Base-by-base conservation (phyloP, 352 stramenopile genomes). In the Globisporangium megalacanthum region DNA sequence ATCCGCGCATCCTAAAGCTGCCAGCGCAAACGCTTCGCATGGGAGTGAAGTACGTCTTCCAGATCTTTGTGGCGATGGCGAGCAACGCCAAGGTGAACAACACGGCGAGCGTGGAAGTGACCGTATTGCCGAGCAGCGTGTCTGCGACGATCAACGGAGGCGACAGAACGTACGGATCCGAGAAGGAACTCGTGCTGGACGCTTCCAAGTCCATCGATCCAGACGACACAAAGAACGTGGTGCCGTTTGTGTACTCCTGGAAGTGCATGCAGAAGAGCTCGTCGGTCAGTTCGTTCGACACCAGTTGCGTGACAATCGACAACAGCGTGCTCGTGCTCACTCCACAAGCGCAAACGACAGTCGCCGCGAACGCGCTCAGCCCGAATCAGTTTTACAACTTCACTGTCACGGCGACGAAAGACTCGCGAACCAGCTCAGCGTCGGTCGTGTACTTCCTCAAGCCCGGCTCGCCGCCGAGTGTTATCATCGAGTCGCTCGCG, bases 311-410 rank as follows among this genome's bases (percentile, higher is more conserved):
- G 17, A 68, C 64, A 6, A 56, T 56, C 1, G 39, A 56, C 0
- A 55, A 58, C 6, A 41, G 49, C 1, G 17, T 45, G 0, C 55
- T 89, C 14, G n/a, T 35, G 3, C 25, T 85, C n/a, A 58, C 37
- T 17, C 17, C 59, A 15, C 62, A 57, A 14, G 60, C 62, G 13
- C 81, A 78, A 41, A 58, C 67, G 3, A 77, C 68, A 0, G 56
- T 89, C 29, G 8, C 51, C 1, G 72, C 75, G 1, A 79, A 77
- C 41, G 73, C 61, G 29, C 46, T 88, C 35, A 76, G 76, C 25
- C 74, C 72, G 17, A 83, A 76, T n/a, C 50, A 54, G 13, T 75
- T 64, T 44, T 83, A 87, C 60, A 75, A 81, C 49, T 84, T 88
- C 47, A 76, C 68, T 11, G 70, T 72, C 9, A 69, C 49, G 0